Conservation (phyloP, 1,139 yeast species). For the Pichia sp. region DNA sequence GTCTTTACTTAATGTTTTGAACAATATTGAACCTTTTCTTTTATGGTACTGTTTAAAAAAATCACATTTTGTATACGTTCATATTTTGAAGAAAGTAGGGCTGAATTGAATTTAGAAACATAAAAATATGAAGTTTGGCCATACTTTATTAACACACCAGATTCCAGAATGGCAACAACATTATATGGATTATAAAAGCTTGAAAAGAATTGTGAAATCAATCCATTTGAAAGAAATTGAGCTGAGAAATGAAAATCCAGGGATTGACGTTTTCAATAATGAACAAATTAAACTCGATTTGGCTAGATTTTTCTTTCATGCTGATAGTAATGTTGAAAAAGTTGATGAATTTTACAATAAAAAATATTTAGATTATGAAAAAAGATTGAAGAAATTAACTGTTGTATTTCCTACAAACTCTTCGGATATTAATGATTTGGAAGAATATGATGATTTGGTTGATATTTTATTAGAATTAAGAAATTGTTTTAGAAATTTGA, state of each 20-base stretch:
- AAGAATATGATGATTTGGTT: constrained; percentile 74
- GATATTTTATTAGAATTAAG: constrained; percentile 73
- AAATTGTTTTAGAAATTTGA: constrained; percentile 70
- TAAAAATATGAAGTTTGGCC: constrained; percentile 80
- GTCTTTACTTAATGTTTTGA: no score
- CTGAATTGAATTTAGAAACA: no score
- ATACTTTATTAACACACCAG: constrained; percentile 73
- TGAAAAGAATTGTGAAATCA: constrained; percentile 72
- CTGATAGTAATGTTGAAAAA: constrained; percentile 76
- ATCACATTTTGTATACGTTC: no score
- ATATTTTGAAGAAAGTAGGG: neutral
- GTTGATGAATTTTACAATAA: constrained; percentile 75
- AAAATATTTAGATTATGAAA: constrained; percentile 66
- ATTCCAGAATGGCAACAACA: constrained; percentile 85
- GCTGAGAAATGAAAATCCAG: constrained; percentile 18
- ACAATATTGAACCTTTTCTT: no score
- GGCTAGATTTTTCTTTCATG: constrained; percentile 67
- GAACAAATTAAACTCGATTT: constrained; percentile 38
- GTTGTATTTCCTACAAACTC: constrained; percentile 19
- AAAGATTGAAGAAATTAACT: constrained; percentile 53
- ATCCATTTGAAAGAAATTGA: constrained; percentile 33
- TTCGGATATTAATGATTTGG: constrained; percentile 38
- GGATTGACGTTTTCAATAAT: constrained; percentile 31
- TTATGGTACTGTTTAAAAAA: no score
- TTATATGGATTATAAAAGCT: constrained; percentile 79